Base-by-base conservation (phyloP, 257 asterid genomes). In the Misopates orontium region DNA sequence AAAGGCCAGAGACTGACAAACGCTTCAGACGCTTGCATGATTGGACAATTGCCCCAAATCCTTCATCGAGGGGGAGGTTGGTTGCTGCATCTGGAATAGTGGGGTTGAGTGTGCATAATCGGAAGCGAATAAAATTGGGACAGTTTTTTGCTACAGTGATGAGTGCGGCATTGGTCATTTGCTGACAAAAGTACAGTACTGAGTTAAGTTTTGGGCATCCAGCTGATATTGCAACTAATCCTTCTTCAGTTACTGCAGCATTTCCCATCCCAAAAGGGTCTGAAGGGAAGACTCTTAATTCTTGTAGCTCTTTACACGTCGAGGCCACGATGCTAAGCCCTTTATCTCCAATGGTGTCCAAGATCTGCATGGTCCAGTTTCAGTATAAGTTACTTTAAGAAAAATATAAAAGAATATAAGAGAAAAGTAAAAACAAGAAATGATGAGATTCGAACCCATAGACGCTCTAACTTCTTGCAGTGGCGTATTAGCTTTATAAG, bases 121-220 rank as follows among this genome's bases (percentile, higher is more conserved):
- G 78, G 80, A 91, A 91, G 4, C 95, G 85, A 36, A 82, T 84
- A 67, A 88, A 88, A 73, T 88, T 88, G 1, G 96, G 95, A 80
- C 96, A 86, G 57, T 88, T 86, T 60, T 88, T 88, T 1, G 96
- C 93, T 48, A 88, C 88, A 0, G 95, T 79, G 32, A 82, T 83
- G 36, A 91, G 89, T 18, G 96, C 96, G 4, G 95, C 95, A 56
- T 91, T 88, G 15, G 96, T 88, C 94, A 91, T 88, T 73, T 79
- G 91, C 80, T 69, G 82, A 75, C 98, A 91, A 79, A 79, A 81
- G 63, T 88, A 91, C 5, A 85, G 82, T 14, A 84, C 24, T 7
- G 96, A 91, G 49, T 84, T 86, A n/a, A 91, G 88, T 68, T 84
- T 84, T 7, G 87, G 90, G 73, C 98, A 88, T 69, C 98, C 98